A percentile compares a stretch with the other conserved stretches of the same genome.
Evolutionary conservation across 2,329 filamentous ascomycete species (phyloP).

Genomic region (Dichotomopilus funicola): DNA sequence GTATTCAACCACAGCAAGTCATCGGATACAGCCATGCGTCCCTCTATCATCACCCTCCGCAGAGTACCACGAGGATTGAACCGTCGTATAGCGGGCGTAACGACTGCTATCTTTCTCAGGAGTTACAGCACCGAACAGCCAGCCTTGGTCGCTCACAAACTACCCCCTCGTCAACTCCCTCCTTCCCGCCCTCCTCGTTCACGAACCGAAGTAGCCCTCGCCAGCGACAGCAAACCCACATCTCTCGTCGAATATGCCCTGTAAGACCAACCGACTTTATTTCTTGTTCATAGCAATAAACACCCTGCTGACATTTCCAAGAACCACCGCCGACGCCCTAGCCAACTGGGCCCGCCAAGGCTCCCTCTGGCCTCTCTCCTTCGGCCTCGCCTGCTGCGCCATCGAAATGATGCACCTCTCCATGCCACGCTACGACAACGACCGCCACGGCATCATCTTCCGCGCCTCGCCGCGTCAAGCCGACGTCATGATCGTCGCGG

Average conservation of each 20-base stretch:
- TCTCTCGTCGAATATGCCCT: conserved; percentile 6
- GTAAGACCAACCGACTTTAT: not conserved
- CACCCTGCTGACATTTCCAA: not conserved
- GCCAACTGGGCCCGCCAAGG: conserved; percentile 80
- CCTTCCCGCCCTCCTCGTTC: not conserved
- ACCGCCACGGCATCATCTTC: conserved; percentile 85
- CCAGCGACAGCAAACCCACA: conserved; percentile 1
- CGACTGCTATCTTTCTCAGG: not conserved
- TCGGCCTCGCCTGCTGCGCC: conserved; percentile 82
- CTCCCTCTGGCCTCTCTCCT: conserved; percentile 84
- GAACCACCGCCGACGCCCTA: conserved; percentile 68
- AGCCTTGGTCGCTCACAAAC: not conserved
- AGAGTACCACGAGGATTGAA: too few species aligned
- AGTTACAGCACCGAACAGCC: not conserved
- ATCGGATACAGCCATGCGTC: not conserved
- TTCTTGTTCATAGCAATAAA: not conserved
- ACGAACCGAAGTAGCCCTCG: not conserved
- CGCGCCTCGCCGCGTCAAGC: conserved; percentile 80
- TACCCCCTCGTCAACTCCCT: not conserved
- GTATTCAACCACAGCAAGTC: not conserved
- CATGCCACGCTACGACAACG: conserved; percentile 82
- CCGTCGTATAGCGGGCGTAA: not conserved
- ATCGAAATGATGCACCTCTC: conserved; percentile 92
- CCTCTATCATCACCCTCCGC: not conserved
- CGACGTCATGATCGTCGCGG: conserved; percentile 90